Evolutionary conservation across 2,329 filamentous ascomycete species (phyloP), one percentile per base, ranked within the genome.

Genomic region (Thielaviopsis ethacetica): DNA sequence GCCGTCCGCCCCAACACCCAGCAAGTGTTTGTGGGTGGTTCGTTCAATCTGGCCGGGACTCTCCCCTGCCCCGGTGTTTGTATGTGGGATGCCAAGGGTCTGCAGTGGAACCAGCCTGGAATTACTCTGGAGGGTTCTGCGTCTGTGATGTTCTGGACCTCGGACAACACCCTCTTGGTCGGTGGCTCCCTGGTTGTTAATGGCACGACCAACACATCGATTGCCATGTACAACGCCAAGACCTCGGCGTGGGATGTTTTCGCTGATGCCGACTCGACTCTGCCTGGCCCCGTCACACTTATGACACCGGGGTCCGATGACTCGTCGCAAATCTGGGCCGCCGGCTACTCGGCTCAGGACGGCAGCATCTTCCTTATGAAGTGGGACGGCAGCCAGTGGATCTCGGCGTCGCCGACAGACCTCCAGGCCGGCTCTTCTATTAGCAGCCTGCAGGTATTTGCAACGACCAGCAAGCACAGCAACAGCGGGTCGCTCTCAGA

Each of bases 11-110:
- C 88, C 0, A 79, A 79, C 58, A 83, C 82, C 19, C 76, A 78
- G 1, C 82, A 93, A 56, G 76, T 98, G 13, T 98, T 86, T 67
- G 86, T 98, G 34, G 91, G 86, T 44, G 93, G 93, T 34, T 82
- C 80, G 10, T 98, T 97, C 67, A 75, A 81, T n/a, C 81, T 80
- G 34, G 93, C 90, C 19, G 93, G 93, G 27, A 84, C 85, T 4
- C 78, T 97, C 30, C 83, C 81, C 50, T 98, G 93, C 68, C 83
- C 85, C 3, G 84, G 82, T 53, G 80, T 98, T 24, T 98, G 93
- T 71, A 75, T 85, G 61, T 95, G 87, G 72, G 83, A 86, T 67
- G 81, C 83, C 1, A 73, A 80, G 7, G 76, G 77, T 4, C 79
- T 77, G 15, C 85, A 91, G 66, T 98, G 91, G 91, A 85, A 78